Evolutionary conservation across 1,139 yeast species (phyloP).

Genomic region (Debaryomycetaceae sp.): DNA sequence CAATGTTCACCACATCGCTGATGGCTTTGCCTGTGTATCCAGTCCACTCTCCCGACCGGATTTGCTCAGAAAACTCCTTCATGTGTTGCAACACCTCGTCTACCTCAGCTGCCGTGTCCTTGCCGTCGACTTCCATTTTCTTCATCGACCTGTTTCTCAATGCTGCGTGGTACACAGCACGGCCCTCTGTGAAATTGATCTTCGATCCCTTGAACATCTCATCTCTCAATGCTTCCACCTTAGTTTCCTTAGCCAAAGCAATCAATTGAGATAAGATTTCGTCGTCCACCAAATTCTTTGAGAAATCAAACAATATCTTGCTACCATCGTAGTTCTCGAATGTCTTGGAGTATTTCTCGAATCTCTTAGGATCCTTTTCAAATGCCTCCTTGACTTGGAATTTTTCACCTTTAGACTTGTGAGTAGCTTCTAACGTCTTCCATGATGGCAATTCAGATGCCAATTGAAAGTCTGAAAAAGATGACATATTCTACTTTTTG

Average conservation of each 20-base stretch:
- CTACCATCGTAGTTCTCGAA: conserved; percentile 84
- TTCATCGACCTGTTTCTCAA: conserved; percentile 86
- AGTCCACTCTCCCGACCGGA: conserved; percentile 92
- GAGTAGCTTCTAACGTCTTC: conserved; percentile 70
- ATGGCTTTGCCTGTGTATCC: conserved; percentile 95
- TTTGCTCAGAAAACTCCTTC: conserved; percentile 87
- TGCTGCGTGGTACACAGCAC: conserved; percentile 97
- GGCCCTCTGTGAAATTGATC: conserved; percentile 91
- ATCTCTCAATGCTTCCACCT: conserved; percentile 82
- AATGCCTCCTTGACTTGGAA: conserved; percentile 79
- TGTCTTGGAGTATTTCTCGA: conserved; percentile 69
- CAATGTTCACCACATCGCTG: conserved; percentile 93
- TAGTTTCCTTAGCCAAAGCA: conserved; percentile 85
- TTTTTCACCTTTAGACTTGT: conserved; percentile 61
- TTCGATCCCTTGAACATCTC: conserved; percentile 89
- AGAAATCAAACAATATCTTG: conserved; percentile 86
- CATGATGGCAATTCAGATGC: conserved; percentile 82
- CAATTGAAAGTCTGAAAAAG: conserved; percentile 52
- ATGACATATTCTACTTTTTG: conserved; percentile 20
- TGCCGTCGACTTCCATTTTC: conserved; percentile 85
- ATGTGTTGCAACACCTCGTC: conserved; percentile 88
- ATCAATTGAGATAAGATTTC: conserved; percentile 66
- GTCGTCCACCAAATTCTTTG: conserved; percentile 89
- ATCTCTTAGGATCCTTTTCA: conserved; percentile 68
- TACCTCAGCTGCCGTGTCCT: conserved; percentile 85